Percentiles rank a stretch among this genome's conserved stretches.
These are phyloP conservation scores for Nepenthes gracilis DNA, from an alignment of 148 eudicot genomes.

Conservation along the genomic window DNA sequence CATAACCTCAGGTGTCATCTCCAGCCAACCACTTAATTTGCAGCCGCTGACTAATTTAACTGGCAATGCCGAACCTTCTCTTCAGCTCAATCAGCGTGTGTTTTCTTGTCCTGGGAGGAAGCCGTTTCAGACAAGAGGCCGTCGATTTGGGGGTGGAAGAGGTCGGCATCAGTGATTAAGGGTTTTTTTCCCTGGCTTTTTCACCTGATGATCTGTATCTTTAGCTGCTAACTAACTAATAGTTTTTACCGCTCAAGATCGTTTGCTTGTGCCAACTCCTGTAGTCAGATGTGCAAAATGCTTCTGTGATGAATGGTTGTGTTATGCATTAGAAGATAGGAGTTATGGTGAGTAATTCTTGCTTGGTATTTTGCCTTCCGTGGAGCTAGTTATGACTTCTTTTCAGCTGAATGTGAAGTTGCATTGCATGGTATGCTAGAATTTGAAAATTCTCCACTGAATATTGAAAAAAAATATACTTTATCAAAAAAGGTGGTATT, in stretches of 20 bases:
- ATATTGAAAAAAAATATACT: too few species aligned
- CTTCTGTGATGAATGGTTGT: too few species aligned
- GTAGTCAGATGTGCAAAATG: too few species aligned
- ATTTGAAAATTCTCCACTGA: too few species aligned
- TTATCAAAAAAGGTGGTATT: too few species aligned
- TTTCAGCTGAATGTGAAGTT: too few species aligned
- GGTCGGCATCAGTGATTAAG: constrained; percentile 20
- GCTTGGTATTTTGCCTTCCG: too few species aligned
- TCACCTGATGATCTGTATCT: background rate
- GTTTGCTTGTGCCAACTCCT: background rate
- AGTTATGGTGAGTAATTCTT: too few species aligned
- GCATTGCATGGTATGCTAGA: too few species aligned
- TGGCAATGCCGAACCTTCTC: constrained; percentile 17
- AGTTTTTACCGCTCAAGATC: background rate
- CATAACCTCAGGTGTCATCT: constrained; percentile 5
- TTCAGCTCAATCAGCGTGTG: constrained; percentile 28
- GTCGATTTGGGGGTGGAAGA: constrained; percentile 52
- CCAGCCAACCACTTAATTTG: constrained; percentile 9
- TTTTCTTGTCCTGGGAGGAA: constrained; percentile 31
- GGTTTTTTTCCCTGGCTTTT: background rate
- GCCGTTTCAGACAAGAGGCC: constrained; percentile 39
- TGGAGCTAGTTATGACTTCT: too few species aligned
- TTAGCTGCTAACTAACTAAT: background rate
- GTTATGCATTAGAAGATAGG: too few species aligned
- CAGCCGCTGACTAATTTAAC: constrained; percentile 12